phyloP scores from a whole-genome alignment of 306 rosid species.

The Purshia tridentata region DNA sequence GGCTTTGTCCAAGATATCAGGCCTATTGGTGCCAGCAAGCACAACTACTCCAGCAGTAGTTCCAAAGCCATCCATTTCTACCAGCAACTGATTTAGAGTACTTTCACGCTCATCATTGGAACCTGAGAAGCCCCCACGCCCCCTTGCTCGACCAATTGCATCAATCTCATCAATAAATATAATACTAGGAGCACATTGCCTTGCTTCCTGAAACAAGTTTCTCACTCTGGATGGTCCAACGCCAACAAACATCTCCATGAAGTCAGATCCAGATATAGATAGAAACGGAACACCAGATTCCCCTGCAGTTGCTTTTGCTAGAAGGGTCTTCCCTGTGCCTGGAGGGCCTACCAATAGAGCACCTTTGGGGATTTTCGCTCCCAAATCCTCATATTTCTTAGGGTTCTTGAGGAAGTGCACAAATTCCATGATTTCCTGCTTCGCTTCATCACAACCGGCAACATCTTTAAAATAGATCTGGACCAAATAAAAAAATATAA shows the following conservation, averaged over 20 bases:
- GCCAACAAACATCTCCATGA: conserved; percentile 97
- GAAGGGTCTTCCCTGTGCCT: conserved; percentile 95
- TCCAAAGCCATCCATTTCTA: conserved; percentile 98
- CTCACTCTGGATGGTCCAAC: conserved; percentile 98
- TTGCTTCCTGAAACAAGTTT: conserved; percentile 92
- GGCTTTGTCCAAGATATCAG: conserved; percentile 95
- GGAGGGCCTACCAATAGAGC: conserved; percentile 97
- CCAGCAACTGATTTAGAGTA: conserved; percentile 91
- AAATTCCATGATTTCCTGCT: conserved; percentile 94
- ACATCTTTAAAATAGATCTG: conserved; percentile 89
- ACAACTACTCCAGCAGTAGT: conserved; percentile 95
- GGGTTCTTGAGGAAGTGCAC: conserved; percentile 96
- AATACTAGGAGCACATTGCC: conserved; percentile 96
- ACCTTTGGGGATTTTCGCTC: conserved; percentile 96
- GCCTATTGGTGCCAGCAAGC: conserved; percentile 97
- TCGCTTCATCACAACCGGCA: conserved; percentile 98
- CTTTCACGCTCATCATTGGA: conserved; percentile 95
- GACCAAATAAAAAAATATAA: conserved; percentile 18
- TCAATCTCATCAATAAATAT: conserved; percentile 95
- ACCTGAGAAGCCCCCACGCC: conserved; percentile 89
- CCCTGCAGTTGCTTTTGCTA: conserved; percentile 98
- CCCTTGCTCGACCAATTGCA: conserved; percentile 98
- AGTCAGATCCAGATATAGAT: conserved; percentile 93
- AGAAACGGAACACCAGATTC: conserved; percentile 95
- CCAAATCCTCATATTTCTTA: conserved; percentile 86